Conservation (phyloP, 2,329 filamentous ascomycete genomes). For the Septoria linicola region DNA sequence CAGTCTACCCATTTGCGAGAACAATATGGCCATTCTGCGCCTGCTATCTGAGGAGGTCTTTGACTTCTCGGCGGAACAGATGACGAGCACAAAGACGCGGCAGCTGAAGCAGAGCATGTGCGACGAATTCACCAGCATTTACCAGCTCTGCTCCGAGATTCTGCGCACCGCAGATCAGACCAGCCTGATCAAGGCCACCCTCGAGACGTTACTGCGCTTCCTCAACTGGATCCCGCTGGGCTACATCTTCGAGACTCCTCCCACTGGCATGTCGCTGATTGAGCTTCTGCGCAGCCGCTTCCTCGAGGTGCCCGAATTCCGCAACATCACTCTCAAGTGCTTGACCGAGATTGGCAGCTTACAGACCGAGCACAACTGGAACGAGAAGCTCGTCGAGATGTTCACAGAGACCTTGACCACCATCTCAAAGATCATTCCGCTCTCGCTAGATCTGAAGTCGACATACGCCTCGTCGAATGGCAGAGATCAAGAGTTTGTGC, state of each 20-base stretch:
- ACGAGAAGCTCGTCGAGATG: constrained; percentile 96
- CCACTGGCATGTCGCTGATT: constrained; percentile 64
- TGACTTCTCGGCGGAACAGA: constrained; percentile 96
- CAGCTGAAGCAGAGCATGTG: constrained; percentile 99
- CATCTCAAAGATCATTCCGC: constrained; percentile 88
- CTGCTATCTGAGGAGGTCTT: constrained; percentile 97
- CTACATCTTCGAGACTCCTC: constrained; percentile 95
- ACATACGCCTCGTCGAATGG: constrained; percentile 92
- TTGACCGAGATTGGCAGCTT: constrained; percentile 95
- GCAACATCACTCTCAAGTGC: constrained; percentile 94
- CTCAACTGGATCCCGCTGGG: constrained; percentile 98
- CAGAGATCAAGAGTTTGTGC: constrained; percentile 93
- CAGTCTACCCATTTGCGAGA: constrained; percentile 96
- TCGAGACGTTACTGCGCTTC: constrained; percentile 92
- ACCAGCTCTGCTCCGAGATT: constrained; percentile 95
- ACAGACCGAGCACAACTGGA: constrained; percentile 82
- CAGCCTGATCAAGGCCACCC: constrained; percentile 89
- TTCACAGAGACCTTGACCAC: constrained; percentile 94
- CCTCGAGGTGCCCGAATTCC: constrained; percentile 88
- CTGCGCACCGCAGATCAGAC: constrained; percentile 84
- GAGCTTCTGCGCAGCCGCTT: constrained; percentile 91
- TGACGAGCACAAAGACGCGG: constrained; percentile 97
- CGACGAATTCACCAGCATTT: constrained; percentile 96
- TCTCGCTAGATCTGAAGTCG: constrained; percentile 83
- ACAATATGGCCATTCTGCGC: constrained; percentile 98